phyloP scores from a whole-genome alignment of 495 filamentous ascomycete species.

The Daldinia grandis region DNA sequence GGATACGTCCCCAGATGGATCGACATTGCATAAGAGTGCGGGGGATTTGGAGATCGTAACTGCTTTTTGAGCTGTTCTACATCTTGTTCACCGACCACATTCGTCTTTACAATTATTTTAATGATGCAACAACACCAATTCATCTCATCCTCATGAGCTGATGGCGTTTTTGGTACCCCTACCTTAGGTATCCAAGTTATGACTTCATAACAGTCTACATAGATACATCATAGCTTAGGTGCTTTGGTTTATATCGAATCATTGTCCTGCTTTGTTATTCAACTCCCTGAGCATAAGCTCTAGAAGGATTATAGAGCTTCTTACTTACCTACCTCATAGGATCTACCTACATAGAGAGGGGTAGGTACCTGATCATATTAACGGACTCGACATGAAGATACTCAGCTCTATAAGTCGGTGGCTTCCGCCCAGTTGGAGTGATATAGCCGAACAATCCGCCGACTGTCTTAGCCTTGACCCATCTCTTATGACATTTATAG shows the following conservation, averaged over 20 bases:
- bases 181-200: neutral
- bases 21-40: conserved; percentile 32
- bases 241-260: neutral
- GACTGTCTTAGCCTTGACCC: conserved; percentile 7
- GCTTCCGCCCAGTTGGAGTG: conserved; percentile 9
- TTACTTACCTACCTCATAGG: neutral
- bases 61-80: neutral
- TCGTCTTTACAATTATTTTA: neutral
- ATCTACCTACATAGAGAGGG: conserved; percentile 5
- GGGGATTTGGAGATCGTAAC: conserved; percentile 14
- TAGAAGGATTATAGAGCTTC: neutral
- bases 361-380: neutral
- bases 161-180: neutral
- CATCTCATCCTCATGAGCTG: neutral
- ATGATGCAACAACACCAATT: neutral
- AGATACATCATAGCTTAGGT: neutral
- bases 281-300: neutral
- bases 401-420: conserved; percentile 17
- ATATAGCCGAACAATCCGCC: conserved; percentile 9
- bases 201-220: neutral
- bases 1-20: conserved; percentile 11
- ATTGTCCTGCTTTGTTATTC: neutral
- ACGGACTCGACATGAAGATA: conserved; percentile 2
- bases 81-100: conserved; percentile 3
- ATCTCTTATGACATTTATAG: conserved; percentile 14